These are phyloP conservation scores for Xylariaceae sp. DNA, from an alignment of 2,329 filamentous ascomycete species.

Conservation along the genomic window DNA sequence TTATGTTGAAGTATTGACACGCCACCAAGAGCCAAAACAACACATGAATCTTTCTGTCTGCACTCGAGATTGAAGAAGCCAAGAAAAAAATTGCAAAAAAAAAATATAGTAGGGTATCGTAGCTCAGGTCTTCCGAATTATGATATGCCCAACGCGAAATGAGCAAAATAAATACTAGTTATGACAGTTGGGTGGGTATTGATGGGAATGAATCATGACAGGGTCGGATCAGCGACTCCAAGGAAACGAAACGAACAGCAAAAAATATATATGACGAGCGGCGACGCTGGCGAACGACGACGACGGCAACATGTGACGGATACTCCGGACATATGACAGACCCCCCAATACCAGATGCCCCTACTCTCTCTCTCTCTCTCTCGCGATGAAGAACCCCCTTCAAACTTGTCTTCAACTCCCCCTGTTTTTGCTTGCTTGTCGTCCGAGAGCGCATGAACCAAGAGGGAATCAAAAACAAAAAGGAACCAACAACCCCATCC, in stretches of 20 bases:
- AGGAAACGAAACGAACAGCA: conserved; percentile 11
- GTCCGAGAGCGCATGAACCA: conserved; percentile 9
- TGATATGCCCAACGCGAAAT: conserved; percentile 15
- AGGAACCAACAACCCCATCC: conserved; percentile 15
- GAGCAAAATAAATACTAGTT: conserved; percentile 13
- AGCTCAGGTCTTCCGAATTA: conserved; percentile 18
- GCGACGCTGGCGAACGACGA: conserved; percentile 15
- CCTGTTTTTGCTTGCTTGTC: conserved; percentile 12
- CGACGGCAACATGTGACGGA: conserved; percentile 14
- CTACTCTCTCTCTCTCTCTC: not conserved
- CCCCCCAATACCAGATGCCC: conserved; percentile 4
- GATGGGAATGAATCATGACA: conserved; percentile 14
- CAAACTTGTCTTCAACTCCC: conserved; percentile 10
- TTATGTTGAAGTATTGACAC: conserved; percentile 6
- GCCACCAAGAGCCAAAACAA: conserved; percentile 6
- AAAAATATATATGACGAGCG: conserved; percentile 7
- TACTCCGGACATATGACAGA: not conserved
- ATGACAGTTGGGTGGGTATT: conserved; percentile 18
- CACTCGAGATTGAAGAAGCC: conserved; percentile 4
- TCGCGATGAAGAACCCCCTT: conserved; percentile 10
- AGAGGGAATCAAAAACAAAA: conserved; percentile 16
- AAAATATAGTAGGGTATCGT: conserved; percentile 20
- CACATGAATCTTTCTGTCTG: conserved; percentile 15
- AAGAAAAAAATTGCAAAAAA: not conserved
- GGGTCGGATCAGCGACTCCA: conserved; percentile 12